These are phyloP conservation scores for Mrakia hoshinonis DNA, from an alignment of 768 basidiomycete species.

Conservation along the genomic window DNA sequence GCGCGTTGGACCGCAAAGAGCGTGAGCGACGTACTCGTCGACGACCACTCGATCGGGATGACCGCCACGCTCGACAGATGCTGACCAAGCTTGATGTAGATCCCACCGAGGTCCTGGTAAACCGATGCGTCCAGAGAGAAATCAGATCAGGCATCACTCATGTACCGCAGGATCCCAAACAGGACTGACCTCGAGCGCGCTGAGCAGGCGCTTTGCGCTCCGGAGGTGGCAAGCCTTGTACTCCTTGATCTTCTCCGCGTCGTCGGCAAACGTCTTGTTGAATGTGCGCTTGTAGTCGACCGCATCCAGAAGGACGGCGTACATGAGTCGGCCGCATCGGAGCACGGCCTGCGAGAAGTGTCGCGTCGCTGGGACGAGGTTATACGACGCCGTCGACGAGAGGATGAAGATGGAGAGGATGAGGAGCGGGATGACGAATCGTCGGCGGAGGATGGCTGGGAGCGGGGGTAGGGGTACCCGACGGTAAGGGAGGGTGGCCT, in stretches of 20 bases:
- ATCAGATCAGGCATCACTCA: conserved; percentile 38
- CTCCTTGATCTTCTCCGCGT: conserved; percentile 50
- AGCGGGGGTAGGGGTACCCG: background rate
- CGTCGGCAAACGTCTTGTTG: conserved; percentile 27
- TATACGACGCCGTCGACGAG: conserved; percentile 46
- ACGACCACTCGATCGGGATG: conserved; percentile 48
- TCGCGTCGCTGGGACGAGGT: conserved; percentile 63
- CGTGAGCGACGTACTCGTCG: background rate
- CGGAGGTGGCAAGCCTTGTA: conserved; percentile 69
- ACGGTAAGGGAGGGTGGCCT: background rate
- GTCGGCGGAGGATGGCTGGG: background rate
- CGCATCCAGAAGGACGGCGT: conserved; percentile 44
- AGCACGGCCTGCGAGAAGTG: conserved; percentile 63
- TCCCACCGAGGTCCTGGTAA: conserved; percentile 13
- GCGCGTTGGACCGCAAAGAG: background rate
- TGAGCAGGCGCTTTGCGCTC: conserved; percentile 68
- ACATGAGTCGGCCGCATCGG: conserved; percentile 71
- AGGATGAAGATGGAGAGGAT: conserved; percentile 35
- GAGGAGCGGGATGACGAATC: conserved; percentile 25
- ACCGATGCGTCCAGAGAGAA: background rate
- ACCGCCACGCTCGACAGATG: conserved; percentile 60
- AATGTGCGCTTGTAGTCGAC: conserved; percentile 39
- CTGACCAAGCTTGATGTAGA: conserved; percentile 53
- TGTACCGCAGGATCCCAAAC: conserved; percentile 69
- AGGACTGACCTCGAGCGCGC: conserved; percentile 54